Conservation (phyloP, 2,329 filamentous ascomycete species). For the Bipolaris bicolor region DNA sequence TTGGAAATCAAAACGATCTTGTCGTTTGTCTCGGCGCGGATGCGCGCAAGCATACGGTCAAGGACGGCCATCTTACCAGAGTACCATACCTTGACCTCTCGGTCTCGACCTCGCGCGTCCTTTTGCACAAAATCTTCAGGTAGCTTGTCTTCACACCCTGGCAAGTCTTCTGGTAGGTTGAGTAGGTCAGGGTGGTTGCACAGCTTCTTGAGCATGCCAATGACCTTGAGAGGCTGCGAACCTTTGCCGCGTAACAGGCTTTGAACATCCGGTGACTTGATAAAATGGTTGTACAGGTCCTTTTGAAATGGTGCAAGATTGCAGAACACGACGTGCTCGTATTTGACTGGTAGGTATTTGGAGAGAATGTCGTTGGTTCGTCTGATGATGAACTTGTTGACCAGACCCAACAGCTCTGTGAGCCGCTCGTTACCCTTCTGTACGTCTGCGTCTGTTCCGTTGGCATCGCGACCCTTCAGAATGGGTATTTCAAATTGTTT, state of each 20-base stretch:
- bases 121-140: slow-evolving; percentile 89
- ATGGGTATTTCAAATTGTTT: slow-evolving; percentile 95
- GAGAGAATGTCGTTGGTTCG: slow-evolving; percentile 97
- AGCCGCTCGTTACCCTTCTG: slow-evolving; percentile 84
- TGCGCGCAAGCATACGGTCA: slow-evolving; percentile 96
- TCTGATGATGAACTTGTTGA: slow-evolving; percentile 98
- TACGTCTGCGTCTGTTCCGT: slow-evolving; percentile 81
- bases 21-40: slow-evolving; percentile 94
- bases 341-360: slow-evolving; percentile 97
- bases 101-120: slow-evolving; percentile 83
- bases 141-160: slow-evolving; percentile 80
- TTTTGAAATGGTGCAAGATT: slow-evolving; percentile 91
- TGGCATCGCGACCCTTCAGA: slow-evolving; percentile 86
- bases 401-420: slow-evolving; percentile 77
- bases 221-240: slow-evolving; percentile 94
- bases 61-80: slow-evolving; percentile 98
- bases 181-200: slow-evolving; percentile 97
- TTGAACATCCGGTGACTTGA: slow-evolving; percentile 93
- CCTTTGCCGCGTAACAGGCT: slow-evolving; percentile 90
- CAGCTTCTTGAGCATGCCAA: slow-evolving; percentile 95
- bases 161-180: slow-evolving; percentile 80
- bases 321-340: slow-evolving; percentile 99
- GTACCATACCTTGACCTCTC: slow-evolving; percentile 93
- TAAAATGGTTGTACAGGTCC: slow-evolving; percentile 95
- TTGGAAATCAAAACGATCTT: slow-evolving; percentile 99